Evolutionary conservation across 331 rosid species (phyloP), one percentile per base, ranked within the genome.

Genomic region (Rosa hybrid): DNA sequence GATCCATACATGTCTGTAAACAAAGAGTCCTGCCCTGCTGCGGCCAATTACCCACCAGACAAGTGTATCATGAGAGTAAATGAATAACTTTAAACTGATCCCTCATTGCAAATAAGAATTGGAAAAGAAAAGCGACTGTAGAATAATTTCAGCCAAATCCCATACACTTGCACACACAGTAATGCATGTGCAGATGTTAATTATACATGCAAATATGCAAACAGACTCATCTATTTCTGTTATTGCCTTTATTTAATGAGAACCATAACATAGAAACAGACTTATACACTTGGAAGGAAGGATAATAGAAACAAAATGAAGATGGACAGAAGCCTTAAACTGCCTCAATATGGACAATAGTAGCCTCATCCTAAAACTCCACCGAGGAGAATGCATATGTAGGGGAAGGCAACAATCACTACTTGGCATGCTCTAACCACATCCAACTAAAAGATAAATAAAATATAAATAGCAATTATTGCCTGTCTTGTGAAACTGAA

Each of bases 401-500:
- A 57, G 70, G 83, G 68, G 80, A 73, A 82, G 82, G 81, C 72
- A 72, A 63, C 85, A 68, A 86, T 78, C 70, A 88, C 77, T 68
- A 73, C 44, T 83, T 81, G 87, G 85, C 80, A 84, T 68, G 65
- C 72, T 77, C 75, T 75, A 89, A 79, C 38, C 59, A 89, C 72
- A 88, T 48, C 81, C 81, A 87, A 77, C 84, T 70, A 78, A 60
- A 64, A 81, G 64, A 76, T 75, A 79, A 81, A 81, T 68, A 87
- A 82, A 65, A 85, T 71, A 81, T 86, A 93, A 91, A 90, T 83
- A 91, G 86, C 98, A 93, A 91, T 88, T 86, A 86, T 87, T 88
- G 98, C 98, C 97, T 91, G 98, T 76, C 89, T 91, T 79, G 98
- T 86, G 97, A 87, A 93, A 91, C 91, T 87, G 92, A 91, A 85